Percentiles rank a stretch among this genome's conserved stretches.
These are phyloP conservation scores for Tylopilus rubrobrunneus DNA, from an alignment of 768 basidiomycete genomes.

Conservation along the genomic window DNA sequence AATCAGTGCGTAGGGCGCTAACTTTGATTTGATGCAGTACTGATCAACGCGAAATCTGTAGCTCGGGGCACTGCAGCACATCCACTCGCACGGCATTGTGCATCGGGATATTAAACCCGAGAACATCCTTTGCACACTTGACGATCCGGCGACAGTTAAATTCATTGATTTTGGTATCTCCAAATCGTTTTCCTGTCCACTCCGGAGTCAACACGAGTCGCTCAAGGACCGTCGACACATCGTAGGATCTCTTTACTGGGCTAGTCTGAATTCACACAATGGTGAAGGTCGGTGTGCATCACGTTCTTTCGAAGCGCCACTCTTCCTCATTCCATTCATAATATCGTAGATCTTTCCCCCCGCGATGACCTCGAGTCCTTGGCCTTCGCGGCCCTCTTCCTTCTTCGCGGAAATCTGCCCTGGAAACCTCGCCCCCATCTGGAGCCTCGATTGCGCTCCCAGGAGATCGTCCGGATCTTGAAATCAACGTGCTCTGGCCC, in stretches of 20 bases:
- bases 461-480: not conserved
- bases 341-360: not conserved
- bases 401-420: constrained; percentile 1
- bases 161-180: constrained; percentile 4
- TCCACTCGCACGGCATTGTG: not conserved
- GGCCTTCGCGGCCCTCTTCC: not conserved
- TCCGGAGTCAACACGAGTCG: not conserved
- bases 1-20: not conserved
- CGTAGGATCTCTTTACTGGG: constrained; percentile 1
- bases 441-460: not conserved
- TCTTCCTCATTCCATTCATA: not conserved
- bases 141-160: constrained; percentile 2
- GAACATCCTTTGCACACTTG: not conserved
- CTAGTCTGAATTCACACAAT: constrained; percentile 3
- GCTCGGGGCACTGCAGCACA: not conserved
- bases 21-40: not conserved
- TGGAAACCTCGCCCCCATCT: constrained; percentile 1
- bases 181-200: not conserved
- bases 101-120: constrained; percentile 2
- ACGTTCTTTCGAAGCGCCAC: not conserved
- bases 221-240: not conserved
- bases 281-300: not conserved
- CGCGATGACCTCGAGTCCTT: constrained; percentile 4
- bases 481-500: not conserved
- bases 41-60: not conserved